Conservation (phyloP, 2,329 filamentous ascomycete species). For the Pestalotiopsis sp. region DNA sequence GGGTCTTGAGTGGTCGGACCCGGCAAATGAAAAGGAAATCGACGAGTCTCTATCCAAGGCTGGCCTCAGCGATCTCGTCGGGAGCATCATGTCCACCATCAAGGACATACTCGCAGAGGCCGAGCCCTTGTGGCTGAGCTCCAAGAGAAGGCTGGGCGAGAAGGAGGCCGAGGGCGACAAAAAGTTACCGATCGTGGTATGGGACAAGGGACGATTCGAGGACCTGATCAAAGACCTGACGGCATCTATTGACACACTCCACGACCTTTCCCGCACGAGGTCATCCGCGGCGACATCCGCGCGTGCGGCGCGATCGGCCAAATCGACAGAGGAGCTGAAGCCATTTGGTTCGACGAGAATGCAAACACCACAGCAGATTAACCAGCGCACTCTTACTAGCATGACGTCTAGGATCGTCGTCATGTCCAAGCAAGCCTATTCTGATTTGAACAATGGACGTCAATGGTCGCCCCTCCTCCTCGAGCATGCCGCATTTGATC, state of each 20-base stretch:
- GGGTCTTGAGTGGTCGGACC: conserved; percentile 82
- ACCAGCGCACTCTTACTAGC: conserved; percentile 55
- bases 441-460: conserved; percentile 46
- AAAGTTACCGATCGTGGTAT: conserved; percentile 61
- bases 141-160: conserved; percentile 47
- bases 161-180: conserved; percentile 47
- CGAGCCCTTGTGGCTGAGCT: conserved; percentile 70
- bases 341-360: conserved; percentile 63
- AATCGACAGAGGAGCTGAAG: conserved; percentile 47
- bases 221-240: conserved; percentile 76
- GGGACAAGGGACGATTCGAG: conserved; percentile 74
- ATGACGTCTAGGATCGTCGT: conserved; percentile 50
- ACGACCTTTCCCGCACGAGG: conserved; percentile 72
- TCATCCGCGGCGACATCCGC: conserved; percentile 44
- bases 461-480: conserved; percentile 64
- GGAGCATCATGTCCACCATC: conserved; percentile 78
- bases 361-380: conserved; percentile 62
- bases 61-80: conserved; percentile 75
- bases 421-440: conserved; percentile 55
- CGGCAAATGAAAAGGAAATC: conserved; percentile 66
- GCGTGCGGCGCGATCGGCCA: conserved; percentile 36
- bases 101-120: conserved; percentile 79
- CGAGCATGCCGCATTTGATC: conserved; percentile 69
- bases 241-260: conserved; percentile 77
- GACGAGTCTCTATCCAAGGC: conserved; percentile 72